A percentile compares a stretch with the other conserved stretches of the same genome.
These are phyloP conservation scores for Amanita subjunquillea DNA, from an alignment of 768 basidiomycete species.

Conservation along the genomic window DNA sequence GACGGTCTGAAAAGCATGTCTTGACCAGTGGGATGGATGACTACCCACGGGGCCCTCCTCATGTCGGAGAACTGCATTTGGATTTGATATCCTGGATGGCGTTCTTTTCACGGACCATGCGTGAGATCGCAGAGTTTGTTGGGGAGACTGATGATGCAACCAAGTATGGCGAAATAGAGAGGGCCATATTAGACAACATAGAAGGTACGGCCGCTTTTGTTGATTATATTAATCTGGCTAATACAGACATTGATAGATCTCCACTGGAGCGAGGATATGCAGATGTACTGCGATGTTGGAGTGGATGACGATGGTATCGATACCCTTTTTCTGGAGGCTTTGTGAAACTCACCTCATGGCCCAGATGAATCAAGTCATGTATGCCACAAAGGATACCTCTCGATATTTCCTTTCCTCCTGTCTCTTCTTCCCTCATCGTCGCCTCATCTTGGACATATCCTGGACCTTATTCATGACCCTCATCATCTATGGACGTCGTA, in stretches of 20 bases:
- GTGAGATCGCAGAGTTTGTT: conserved; percentile 76
- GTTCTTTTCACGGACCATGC: conserved; percentile 92
- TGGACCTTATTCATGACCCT: conserved; percentile 73
- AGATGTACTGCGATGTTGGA: conserved; percentile 91
- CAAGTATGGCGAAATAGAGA: conserved; percentile 71
- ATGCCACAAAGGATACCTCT: conserved; percentile 89
- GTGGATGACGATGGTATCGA: conserved; percentile 73
- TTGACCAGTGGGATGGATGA: conserved; percentile 96
- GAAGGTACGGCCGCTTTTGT: conserved; percentile 43
- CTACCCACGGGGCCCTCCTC: conserved; percentile 85
- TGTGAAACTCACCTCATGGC: background rate
- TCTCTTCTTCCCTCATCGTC: conserved; percentile 70
- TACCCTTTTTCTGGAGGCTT: conserved; percentile 1
- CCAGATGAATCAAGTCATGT: conserved; percentile 87
- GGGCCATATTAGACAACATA: conserved; percentile 75
- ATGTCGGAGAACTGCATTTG: conserved; percentile 85
- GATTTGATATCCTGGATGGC: conserved; percentile 96
- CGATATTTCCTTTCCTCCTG: conserved; percentile 87
- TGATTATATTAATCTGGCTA: background rate
- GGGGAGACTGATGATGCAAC: conserved; percentile 76
- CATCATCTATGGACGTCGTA: conserved; percentile 86
- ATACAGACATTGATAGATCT: conserved; percentile 44
- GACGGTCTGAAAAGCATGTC: conserved; percentile 76
- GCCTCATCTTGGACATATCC: conserved; percentile 68
- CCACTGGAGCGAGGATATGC: conserved; percentile 82